Evolutionary conservation across 495 filamentous ascomycete genomes (phyloP).

Genomic region (Lasiosphaeris hirsuta): DNA sequence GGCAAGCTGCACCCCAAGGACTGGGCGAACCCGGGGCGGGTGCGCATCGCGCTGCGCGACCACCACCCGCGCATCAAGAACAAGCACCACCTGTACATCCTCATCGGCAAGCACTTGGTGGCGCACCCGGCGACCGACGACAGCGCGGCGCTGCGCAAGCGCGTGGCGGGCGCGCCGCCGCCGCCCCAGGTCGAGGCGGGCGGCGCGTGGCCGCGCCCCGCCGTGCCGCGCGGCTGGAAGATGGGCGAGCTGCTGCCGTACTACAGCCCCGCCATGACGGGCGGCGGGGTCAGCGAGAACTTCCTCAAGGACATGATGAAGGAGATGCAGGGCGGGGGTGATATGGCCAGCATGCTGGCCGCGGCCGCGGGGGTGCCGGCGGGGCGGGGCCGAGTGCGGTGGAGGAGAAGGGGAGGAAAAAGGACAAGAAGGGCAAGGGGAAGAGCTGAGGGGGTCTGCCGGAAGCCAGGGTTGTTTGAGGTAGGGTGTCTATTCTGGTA

Average conservation of each 20-base stretch:
- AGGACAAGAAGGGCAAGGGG: conserved; percentile 51
- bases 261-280: conserved; percentile 82
- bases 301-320: conserved; percentile 97
- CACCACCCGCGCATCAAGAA: conserved; percentile 58
- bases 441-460: conserved; percentile 22
- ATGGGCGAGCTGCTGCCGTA: conserved; percentile 78
- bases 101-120: conserved; percentile 70
- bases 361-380: conserved; percentile 30
- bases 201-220: conserved; percentile 64
- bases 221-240: conserved; percentile 90
- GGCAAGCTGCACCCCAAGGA: conserved; percentile 92
- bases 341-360: conserved; percentile 45
- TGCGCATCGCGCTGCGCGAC: conserved; percentile 61
- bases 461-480: not conserved
- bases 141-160: conserved; percentile 63
- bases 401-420: conserved; percentile 29
- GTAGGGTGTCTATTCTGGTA: not conserved
- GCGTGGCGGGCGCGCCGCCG: conserved; percentile 54
- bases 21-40: conserved; percentile 93
- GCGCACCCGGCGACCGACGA: conserved; percentile 69
- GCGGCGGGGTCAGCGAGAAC: conserved; percentile 93
- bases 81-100: conserved; percentile 83
- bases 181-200: conserved; percentile 44
- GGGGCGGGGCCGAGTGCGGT: conserved; percentile 22
- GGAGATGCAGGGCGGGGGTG: conserved; percentile 67